These are phyloP conservation scores for Talaromyces verruculosus DNA, from an alignment of 2,329 filamentous ascomycete genomes.

Conservation along the genomic window DNA sequence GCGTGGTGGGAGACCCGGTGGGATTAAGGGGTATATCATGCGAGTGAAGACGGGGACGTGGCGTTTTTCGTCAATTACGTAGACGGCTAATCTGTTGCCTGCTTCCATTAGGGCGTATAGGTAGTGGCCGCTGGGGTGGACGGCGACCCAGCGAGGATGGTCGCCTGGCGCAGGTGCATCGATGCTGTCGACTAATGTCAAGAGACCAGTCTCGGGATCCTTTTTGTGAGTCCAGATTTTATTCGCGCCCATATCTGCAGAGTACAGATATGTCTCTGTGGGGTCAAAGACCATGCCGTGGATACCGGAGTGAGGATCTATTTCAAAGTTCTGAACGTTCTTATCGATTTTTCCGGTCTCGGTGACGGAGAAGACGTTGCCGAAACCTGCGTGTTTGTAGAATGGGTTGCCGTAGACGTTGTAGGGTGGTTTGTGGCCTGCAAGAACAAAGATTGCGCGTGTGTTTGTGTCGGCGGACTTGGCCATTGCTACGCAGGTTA, in stretches of 20 bases:
- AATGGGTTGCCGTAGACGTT: slow-evolving; percentile 88
- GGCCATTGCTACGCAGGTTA: slow-evolving; percentile 58
- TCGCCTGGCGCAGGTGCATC: slow-evolving; percentile 70
- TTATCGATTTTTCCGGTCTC: slow-evolving; percentile 41
- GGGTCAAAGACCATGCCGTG: slow-evolving; percentile 52
- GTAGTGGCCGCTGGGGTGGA: slow-evolving; percentile 74
- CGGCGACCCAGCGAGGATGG: slow-evolving; percentile 84
- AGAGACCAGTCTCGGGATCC: slow-evolving; percentile 57
- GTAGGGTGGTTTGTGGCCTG: slow-evolving; percentile 73
- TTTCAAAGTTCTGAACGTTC: slow-evolving; percentile 50
- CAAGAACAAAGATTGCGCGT: slow-evolving; percentile 83
- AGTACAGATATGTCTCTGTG: slow-evolving; percentile 48
- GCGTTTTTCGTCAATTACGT: slow-evolving; percentile 71
- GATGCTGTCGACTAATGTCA: slow-evolving; percentile 70
- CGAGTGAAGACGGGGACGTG: slow-evolving; percentile 77
- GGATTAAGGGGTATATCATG: slow-evolving; percentile 74
- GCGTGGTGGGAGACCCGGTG: slow-evolving; percentile 54
- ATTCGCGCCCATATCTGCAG: slow-evolving; percentile 51
- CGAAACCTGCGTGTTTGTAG: slow-evolving; percentile 79
- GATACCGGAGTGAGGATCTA: slow-evolving; percentile 46
- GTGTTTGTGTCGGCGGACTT: slow-evolving; percentile 72
- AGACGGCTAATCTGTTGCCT: slow-evolving; percentile 80
- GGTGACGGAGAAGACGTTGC: slow-evolving; percentile 63
- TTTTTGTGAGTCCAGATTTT: slow-evolving; percentile 79
- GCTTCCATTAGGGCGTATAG: slow-evolving; percentile 87